These are phyloP conservation scores for Heritiera littoralis DNA, from an alignment of 345 rosid species.

Conservation along the genomic window DNA sequence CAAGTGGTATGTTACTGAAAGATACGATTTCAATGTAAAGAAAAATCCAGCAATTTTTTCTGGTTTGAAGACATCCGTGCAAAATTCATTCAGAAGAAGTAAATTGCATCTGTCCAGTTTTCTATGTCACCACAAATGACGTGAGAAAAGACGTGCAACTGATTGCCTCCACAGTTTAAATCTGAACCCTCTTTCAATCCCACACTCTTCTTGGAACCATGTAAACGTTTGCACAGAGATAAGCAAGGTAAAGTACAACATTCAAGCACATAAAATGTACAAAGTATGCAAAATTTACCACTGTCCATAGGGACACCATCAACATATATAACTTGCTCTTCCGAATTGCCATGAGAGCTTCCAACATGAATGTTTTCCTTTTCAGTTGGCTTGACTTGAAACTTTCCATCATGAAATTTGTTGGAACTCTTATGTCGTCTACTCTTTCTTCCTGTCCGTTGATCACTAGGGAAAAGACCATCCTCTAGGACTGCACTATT, in stretches of 20 bases:
- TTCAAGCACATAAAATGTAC: background rate
- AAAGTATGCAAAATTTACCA: slow-evolving; percentile 35
- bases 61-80: background rate
- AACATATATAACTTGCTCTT: slow-evolving; percentile 28
- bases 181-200: background rate
- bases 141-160: background rate
- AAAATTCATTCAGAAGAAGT: background rate
- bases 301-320: slow-evolving; percentile 31
- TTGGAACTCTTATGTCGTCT: slow-evolving; percentile 73
- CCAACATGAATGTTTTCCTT: slow-evolving; percentile 51
- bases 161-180: background rate
- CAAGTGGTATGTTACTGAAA: background rate
- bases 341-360: slow-evolving; percentile 27
- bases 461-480: slow-evolving; percentile 49
- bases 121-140: background rate
- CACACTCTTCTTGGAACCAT: background rate
- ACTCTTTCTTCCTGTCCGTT: slow-evolving; percentile 62
- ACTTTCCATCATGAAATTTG: slow-evolving; percentile 49
- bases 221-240: background rate
- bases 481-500: slow-evolving; percentile 45
- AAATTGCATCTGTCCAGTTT: background rate
- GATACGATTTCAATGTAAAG: background rate
- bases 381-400: slow-evolving; percentile 39
- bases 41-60: background rate
- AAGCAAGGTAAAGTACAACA: background rate